Base-by-base conservation (phyloP, 805 yeast genomes). In the Ogataea neopini region DNA sequence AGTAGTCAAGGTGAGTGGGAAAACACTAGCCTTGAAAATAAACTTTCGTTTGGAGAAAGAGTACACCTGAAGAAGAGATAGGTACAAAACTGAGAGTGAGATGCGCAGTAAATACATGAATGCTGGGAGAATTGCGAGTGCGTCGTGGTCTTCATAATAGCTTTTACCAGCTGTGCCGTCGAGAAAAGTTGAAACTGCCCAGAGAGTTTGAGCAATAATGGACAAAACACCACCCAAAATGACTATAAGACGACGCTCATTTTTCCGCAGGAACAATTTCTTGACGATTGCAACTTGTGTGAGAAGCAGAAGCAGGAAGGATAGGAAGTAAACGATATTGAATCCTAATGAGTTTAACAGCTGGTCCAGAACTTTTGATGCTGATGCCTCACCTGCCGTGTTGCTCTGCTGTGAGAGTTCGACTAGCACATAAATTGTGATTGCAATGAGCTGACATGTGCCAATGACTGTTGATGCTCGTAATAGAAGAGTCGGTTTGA, bases 41-140 rank as follows among this genome's bases (percentile, higher is more conserved):
- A 75, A 70, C n/a, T 72, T 68, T 33, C 77, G 64, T 50, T 81
- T 83, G 18, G 76, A 71, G 15, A 83, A 56, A 2, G 79, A 67
- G 58, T 76, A 82, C 18, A 82, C 80, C 9, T 77, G 68, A 26
- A 86, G 74, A 35, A 86, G 71, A 8, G 82, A 81, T 2, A 88
- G 82, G 65, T 83, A 88, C 57, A 86, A 72, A 29, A 85, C 75
- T 2, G 87, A 76, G 57, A 86, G 72, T 4, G 91, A 84, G 35
- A 88, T 86, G 49, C 92, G 73, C 36, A 86, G 74, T 40, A 88
- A 69, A 59, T 87, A 88, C 25, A 83, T 82, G 62, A 88, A 85
- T 0, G 91, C 87, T 0, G 91, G 87, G 11, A 86, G 58, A 19
- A 84, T 78, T 15, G 82, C 81, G 35, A 80, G 70, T 1, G 74